Base-by-base conservation (phyloP, 1,139 yeast genomes). In the Geotrichum klebahnii region DNA sequence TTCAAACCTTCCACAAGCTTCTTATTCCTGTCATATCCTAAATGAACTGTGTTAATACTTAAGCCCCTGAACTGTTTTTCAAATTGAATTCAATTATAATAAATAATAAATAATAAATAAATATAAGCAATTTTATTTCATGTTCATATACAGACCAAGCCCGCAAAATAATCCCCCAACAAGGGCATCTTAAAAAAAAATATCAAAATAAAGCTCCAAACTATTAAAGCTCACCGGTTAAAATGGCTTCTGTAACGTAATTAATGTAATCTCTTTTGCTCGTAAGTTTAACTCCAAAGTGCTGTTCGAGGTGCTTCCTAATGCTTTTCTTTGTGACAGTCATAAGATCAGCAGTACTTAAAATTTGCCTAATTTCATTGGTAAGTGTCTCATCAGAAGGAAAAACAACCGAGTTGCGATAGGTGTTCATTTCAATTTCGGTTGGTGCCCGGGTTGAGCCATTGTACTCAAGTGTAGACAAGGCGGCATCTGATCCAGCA, bases 331-430 rank as follows among this genome's bases (percentile, higher is more conserved):
- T 71, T 8, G 75, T 71, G 40, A 71, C 63, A 39, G 61, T 59
- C 65, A 69, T 66, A 29, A 71, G 60, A 53, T 71, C 75, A 3
- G 73, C 69, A 12, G 69, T 64, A 14, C 66, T 57, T 33, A 71
- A 57, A 37, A 71, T 66, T 40, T 67, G 68, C 5, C 71, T 58
- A 36, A 71, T 61, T 28, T 67, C 72, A 9, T 59, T 61, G 1
- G 73, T 66, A 36, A 71, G 55, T 35, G 66, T 67, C 24, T 62
- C 68, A 50, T 71, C 74, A 1, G 67, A 56, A 10, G 74, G 74
- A 45, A 64, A 47, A 35, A 48, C 51, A 2, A 50, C 51, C 6
- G 48, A 32, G 33, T 51, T 44, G 16, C 58, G 56, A 41, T 59
- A 54, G 51, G 55, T 52, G 32, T 57, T 50, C 59, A 62, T 54